These are phyloP conservation scores for Mycosphaerella arachidis DNA, from an alignment of 2,329 filamentous ascomycete species.

Conservation along the genomic window DNA sequence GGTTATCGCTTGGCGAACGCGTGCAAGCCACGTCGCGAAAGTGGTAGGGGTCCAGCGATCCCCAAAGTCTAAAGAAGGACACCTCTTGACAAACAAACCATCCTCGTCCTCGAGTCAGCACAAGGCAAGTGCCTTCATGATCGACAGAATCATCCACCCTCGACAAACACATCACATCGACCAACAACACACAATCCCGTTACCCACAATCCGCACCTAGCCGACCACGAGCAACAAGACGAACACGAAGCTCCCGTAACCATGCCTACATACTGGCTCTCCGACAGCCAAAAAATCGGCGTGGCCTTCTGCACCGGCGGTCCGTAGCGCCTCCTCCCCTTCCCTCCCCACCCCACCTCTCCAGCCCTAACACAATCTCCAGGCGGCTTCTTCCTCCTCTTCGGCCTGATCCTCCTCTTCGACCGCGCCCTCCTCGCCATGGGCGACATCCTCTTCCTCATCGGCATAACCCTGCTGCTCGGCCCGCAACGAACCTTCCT, in stretches of 20 bases:
- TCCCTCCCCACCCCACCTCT: background rate
- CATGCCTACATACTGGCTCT: conserved; percentile 93
- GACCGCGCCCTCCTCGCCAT: conserved; percentile 97
- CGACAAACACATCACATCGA: background rate
- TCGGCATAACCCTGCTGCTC: conserved; percentile 94
- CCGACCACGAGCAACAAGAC: background rate
- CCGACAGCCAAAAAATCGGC: conserved; percentile 93
- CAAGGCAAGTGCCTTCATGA: background rate
- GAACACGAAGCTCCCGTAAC: conserved; percentile 29
- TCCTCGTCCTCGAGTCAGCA: no score
- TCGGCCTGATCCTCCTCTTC: conserved; percentile 95
- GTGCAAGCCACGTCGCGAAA: background rate
- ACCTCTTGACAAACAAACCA: background rate
- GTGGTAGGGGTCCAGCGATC: background rate
- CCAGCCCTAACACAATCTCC: conserved; percentile 10
- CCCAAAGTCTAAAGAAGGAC: background rate
- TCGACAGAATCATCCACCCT: background rate
- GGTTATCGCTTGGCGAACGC: no score
- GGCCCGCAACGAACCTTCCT: conserved; percentile 82
- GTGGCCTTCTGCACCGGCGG: conserved; percentile 97
- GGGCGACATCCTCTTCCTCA: conserved; percentile 98
- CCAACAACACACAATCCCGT: background rate
- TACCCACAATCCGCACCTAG: background rate
- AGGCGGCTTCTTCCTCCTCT: conserved; percentile 93
- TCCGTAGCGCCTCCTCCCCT: conserved; percentile 50